Evolutionary conservation across 179 eudicot species (phyloP).

Genomic region (Sideroxylon spinosum): DNA sequence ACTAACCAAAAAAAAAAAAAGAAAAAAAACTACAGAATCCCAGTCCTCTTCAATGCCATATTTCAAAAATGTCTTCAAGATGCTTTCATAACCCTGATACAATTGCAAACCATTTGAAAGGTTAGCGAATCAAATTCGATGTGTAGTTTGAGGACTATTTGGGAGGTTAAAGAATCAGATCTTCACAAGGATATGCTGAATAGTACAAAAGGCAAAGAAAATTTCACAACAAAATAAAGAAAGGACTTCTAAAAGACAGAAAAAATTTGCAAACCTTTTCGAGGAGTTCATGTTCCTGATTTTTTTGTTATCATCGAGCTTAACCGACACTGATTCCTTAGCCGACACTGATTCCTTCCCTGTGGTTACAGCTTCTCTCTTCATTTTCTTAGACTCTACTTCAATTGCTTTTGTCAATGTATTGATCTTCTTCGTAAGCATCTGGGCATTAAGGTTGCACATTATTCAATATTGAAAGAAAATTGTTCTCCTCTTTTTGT

Average conservation of each 20-base stretch:
- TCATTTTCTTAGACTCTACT: conserved; percentile 61
- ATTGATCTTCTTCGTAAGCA: conserved; percentile 71
- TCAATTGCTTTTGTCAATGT: conserved; percentile 64
- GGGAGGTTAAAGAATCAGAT: neutral
- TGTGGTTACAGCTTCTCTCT: conserved; percentile 46
- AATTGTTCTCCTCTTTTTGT: too few species aligned
- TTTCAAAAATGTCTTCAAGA: conserved; percentile 17
- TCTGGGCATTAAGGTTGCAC: conserved; percentile 32
- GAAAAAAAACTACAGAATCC: neutral
- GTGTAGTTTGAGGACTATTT: neutral
- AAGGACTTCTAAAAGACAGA: neutral
- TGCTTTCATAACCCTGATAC: conserved; percentile 23
- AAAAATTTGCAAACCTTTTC: conserved; percentile 42
- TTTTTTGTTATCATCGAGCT: conserved; percentile 43
- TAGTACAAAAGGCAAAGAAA: neutral
- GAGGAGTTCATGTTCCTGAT: conserved; percentile 36
- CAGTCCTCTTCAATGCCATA: neutral
- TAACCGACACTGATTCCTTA: conserved; percentile 33
- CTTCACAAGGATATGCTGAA: neutral
- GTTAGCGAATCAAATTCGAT: neutral
- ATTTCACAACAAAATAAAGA: neutral
- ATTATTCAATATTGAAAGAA: neutral
- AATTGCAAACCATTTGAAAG: conserved; percentile 1
- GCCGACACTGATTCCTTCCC: conserved; percentile 40
- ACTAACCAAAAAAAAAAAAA: too few species aligned